Base-by-base conservation (phyloP, 2,329 filamentous ascomycete species). In the Plectosphaerella plurivora region DNA sequence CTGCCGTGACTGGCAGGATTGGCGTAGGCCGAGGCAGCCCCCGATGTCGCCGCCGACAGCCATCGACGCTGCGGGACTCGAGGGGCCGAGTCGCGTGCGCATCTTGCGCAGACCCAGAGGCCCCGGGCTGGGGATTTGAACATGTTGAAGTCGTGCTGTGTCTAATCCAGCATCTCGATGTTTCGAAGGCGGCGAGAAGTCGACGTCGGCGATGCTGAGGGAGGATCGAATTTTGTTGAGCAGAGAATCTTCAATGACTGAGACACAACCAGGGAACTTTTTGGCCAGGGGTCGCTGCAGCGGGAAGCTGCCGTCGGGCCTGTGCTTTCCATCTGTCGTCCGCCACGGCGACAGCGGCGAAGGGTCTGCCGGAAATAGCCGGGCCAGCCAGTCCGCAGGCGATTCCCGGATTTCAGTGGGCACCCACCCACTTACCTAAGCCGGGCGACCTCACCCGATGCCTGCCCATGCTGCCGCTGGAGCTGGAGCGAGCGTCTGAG, bases 41-140 rank as follows among this genome's bases (percentile, higher is more conserved):
- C 68, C 45, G 73, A 65, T 33, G 28, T 12, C 11, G 69, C 68
- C 44, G 68, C 69, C 25, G 76, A 71, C 46, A 70, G 63, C 70
- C 72, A 72, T 61, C 72, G 66, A 57, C 68, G 67, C 53, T 68
- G 68, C 22, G 16, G 15, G 15, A 50, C 61, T 52, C 53, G 59
- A 51, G 60, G 55, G 54, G 61, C 61, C 60, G 61, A 66, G 50
- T 73, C 73, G 59, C 67, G 69, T 56, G 82, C 71, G 68, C 85
- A 88, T 68, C 68, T 73, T 51, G 81, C 74, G 71, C 84, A 88
- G 59, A 84, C 77, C 84, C 84, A 86, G 56, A 78, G 71, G 67
- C 72, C 74, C 54, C 66, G 64, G 53, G 64, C 65, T 25, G 67
- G 56, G 47, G 65, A 53, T 59, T 66, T 70, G 55, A 73, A 68